Evolutionary conservation across 176 grass and related monocot genomes (phyloP).

Genomic region (Coix lacrymajobi): DNA sequence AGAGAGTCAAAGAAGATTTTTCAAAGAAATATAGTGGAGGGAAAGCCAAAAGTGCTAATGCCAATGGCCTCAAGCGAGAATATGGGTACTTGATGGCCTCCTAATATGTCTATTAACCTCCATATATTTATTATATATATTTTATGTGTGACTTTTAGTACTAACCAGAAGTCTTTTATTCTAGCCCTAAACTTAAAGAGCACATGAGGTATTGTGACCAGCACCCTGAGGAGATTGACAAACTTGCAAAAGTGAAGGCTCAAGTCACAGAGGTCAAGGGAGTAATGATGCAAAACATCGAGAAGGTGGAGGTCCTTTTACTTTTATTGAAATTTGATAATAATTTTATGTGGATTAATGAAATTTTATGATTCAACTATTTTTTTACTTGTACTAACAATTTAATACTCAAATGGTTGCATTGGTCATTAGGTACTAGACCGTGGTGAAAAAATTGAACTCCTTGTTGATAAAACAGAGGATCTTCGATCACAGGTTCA

Average conservation of each 20-base stretch:
- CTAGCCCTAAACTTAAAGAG: constrained; percentile 78
- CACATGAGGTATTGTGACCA: constrained; percentile 82
- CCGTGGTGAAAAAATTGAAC: constrained; percentile 83
- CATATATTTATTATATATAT: neutral
- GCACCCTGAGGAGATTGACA: constrained; percentile 80
- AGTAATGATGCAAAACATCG: constrained; percentile 96
- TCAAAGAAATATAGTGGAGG: constrained; percentile 74
- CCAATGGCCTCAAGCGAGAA: constrained; percentile 74
- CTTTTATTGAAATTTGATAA: too few species aligned
- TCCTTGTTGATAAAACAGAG: constrained; percentile 84
- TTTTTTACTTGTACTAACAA: neutral
- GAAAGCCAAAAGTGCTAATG: constrained; percentile 62
- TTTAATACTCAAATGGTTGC: neutral
- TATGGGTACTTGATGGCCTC: constrained; percentile 53
- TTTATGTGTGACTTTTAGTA: neutral
- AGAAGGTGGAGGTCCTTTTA: constrained; percentile 41
- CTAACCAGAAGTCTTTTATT: neutral
- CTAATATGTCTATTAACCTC: neutral
- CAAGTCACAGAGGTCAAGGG: constrained; percentile 92
- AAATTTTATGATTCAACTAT: neutral
- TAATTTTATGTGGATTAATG: neutral
- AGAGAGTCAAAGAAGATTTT: constrained; percentile 88
- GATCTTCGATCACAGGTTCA: constrained; percentile 85
- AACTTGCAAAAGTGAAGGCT: constrained; percentile 87
- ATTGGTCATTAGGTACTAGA: constrained; percentile 55